Percentiles rank a stretch among this genome's conserved stretches.
Conservation (phyloP, 768 basidiomycete species). For the Lactarius akahatsu region DNA sequence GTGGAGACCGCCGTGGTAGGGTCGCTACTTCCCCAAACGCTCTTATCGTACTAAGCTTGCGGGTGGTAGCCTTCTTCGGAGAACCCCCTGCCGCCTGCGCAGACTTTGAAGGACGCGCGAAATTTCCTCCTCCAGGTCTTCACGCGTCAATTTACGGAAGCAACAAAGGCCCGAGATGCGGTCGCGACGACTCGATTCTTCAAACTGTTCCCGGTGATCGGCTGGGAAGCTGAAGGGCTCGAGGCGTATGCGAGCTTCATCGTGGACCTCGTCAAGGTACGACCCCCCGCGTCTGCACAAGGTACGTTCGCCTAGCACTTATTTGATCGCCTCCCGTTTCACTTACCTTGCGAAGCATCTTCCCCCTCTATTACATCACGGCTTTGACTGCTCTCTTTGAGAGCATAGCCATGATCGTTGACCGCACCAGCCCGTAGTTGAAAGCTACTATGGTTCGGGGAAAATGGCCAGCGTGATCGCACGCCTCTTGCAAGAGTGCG, state of each 20-base stretch:
- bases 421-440: constrained; percentile 95
- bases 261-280: constrained; percentile 79
- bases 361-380: constrained; percentile 89
- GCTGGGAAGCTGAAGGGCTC: constrained; percentile 89
- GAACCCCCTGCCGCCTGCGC: constrained; percentile 79
- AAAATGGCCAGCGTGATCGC: constrained; percentile 81
- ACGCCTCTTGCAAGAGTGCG: constrained; percentile 80
- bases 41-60: constrained; percentile 3
- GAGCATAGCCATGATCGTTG: constrained; percentile 91
- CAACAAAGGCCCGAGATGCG: constrained; percentile 78
- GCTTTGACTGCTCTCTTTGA: constrained; percentile 91
- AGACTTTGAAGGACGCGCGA: constrained; percentile 76
- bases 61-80: constrained; percentile 79
- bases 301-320: constrained; percentile 47
- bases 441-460: constrained; percentile 93
- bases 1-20: constrained; percentile 82
- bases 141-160: constrained; percentile 74
- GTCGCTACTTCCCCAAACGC: constrained; percentile 2
- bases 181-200: constrained; percentile 91
- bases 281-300: constrained; percentile 78
- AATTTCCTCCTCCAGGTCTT: constrained; percentile 76
- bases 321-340: constrained; percentile 15
- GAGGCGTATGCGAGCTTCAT: constrained; percentile 93
- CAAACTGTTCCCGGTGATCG: constrained; percentile 94
- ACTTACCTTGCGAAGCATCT: constrained; percentile 55